Percentiles rank a stretch among this genome's conserved stretches.
phyloP scores from a whole-genome alignment of 352 stramenopile genomes.

The Thalassiosira mediterranea region DNA sequence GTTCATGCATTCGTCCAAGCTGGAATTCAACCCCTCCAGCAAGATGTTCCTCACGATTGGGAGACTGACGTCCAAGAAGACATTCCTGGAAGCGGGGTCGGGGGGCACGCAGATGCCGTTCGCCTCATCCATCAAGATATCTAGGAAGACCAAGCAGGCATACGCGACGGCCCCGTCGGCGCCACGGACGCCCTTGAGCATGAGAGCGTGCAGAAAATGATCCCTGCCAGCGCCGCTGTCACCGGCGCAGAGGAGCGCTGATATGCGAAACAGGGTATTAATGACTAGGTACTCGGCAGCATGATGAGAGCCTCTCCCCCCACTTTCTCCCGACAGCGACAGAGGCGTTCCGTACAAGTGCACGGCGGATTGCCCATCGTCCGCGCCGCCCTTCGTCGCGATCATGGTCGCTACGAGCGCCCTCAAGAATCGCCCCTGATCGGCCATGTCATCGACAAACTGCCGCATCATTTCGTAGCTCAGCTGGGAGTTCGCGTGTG shows the following conservation, averaged over 20 bases:
- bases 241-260: constrained; percentile 24
- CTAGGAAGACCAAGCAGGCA: constrained; percentile 32
- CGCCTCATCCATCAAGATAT: constrained; percentile 27
- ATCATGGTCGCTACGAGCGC: constrained; percentile 31
- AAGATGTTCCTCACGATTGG: constrained; percentile 27
- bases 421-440: constrained; percentile 25
- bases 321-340: not conserved
- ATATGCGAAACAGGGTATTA: constrained; percentile 35
- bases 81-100: constrained; percentile 12
- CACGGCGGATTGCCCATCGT: not conserved
- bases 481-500: constrained; percentile 1
- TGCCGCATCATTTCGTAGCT: constrained; percentile 8
- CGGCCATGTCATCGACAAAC: constrained; percentile 17
- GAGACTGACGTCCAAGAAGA: constrained; percentile 35
- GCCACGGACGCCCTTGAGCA: constrained; percentile 29
- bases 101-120: constrained; percentile 11
- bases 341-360: constrained; percentile 34
- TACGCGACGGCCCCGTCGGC: constrained; percentile 14
- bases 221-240: constrained; percentile 5
- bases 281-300: constrained; percentile 3
- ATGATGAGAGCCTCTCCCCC: not conserved
- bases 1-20: constrained; percentile 38
- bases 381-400: not conserved
- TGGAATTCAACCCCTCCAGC: constrained; percentile 23
- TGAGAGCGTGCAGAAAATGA: constrained; percentile 30